Base-by-base conservation (phyloP, 2,329 filamentous ascomycete genomes). In the Paramyrothecium roridum region DNA sequence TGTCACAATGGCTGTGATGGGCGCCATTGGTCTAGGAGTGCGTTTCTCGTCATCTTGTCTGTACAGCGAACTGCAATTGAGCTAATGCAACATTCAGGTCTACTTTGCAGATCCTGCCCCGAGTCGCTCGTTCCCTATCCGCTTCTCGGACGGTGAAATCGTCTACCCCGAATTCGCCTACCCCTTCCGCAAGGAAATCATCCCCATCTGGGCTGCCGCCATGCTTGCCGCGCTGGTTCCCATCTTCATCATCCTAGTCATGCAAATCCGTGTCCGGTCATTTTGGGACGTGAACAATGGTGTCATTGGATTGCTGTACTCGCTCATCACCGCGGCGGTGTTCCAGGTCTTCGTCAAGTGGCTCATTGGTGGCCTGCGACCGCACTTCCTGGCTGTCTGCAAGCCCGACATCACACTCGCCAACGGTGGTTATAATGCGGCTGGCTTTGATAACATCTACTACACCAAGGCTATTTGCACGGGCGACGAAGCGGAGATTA, bases 311-410 rank as follows among this genome's bases (percentile, higher is more conserved):
- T 80, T 91, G 0, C 72, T 90, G 1, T 91, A 91, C 75, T 78
- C 83, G 1, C 79, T 90, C 59, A 88, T 90, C 71, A 77, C 80
- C 7, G 86, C 86, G 3, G 85, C 87, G n/a, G 83, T 91, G 51
- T 90, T 91, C 74, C 88, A 91, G 65, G 87, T 91, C 61, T 87
- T 90, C 65, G 64, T 91, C 67, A 91, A 91, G 72, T 87, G 82
- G 80, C 80, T 91, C 46, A 89, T 91, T 59, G 88, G 88, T 16
- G 88, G 87, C 16, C 74, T 88, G 20, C 80, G 87, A n/a, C 88
- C 88, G 1, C 85, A 90, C 68, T 91, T 90, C 73, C 78, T 91
- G 20, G 79, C 77, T 21, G 86, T 89, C 53, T 91, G 87, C 78
- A 81, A 86, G 68, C 88, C 87, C 0, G 68, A 71, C 23, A 23